Base-by-base conservation (phyloP, 108 stramenopile genomes). In the Conticribra guillardii region DNA sequence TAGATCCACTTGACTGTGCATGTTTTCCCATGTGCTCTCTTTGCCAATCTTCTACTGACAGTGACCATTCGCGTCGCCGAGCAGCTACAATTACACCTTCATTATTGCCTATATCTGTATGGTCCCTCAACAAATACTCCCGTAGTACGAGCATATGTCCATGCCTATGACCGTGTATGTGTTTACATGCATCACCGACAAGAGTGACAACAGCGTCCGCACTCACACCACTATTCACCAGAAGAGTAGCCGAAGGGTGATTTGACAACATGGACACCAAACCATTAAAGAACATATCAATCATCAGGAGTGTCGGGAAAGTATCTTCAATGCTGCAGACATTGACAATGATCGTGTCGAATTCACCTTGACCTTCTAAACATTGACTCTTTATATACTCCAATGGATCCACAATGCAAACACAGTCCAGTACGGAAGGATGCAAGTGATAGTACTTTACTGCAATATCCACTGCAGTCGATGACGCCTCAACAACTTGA, bases 81-180 rank as follows among this genome's bases (percentile, higher is more conserved):
- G 68, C 68, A 16, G 68, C 68, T 1, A 69, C 68, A 57, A 69
- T 59, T 4, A 33, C 44, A 33, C 68, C 68, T 69, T 50, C 68
- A 57, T 59, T 31, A 24, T 33, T 46, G 57, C n/a, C n/a, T n/a
- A n/a, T n/a, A n/a, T 46, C 18, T 48, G 45, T 24, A 34, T 69
- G 55, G 0, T 69, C 68, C 22, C 68, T 69, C 19, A 69, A 21
- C 56, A 69, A 59, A 21, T 59, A 58, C 29, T 69, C 68, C 21
- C 68, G 68, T 30, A 69, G 68, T 49, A 69, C 4, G 45, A 57
- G 68, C 5, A 29, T 18, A 50, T 69, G 56, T 2, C 68, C 68
- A 24, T 34, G 48, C 34, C 68, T 57, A 26, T 66, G 65, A 17
- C 65, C 53, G 23, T 54, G 53, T 3, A 53, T 21, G 34, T 66